Base-by-base conservation (phyloP, 192 early-diverging fungal genomes). In the Coemansia sp. region DNA sequence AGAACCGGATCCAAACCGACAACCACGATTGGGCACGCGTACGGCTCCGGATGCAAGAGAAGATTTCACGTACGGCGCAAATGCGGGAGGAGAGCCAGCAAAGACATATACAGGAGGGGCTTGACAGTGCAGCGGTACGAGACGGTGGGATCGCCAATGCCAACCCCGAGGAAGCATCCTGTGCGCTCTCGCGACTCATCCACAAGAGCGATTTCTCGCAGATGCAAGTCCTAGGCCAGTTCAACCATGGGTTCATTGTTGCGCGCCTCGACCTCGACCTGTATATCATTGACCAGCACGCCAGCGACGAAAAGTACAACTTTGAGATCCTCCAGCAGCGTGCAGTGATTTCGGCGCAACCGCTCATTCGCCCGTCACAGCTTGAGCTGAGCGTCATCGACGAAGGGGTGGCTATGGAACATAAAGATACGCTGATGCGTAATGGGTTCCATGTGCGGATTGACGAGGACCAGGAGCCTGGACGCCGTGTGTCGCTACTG, bases 201-300 rank as follows among this genome's bases (percentile, higher is more conserved):
- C 65, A 73, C 59, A 94, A 97, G 66, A 23, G 52, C 0, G 94
- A 97, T 59, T 99, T 99, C 79, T 42, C 55, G n/a, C 49, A 67
- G 2, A 98, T 99, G 93, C 71, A 84, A 37, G 75, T 99, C 6
- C 40, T 97, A 4, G 97, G 97, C 2, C 97, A 99, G 75, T 99
- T 99, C 84, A 99, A 99, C 69, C 86, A 86, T 49, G 97, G 96
- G 1, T 99, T 99, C 72, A 99, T 99, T 52, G 83, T 99, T 12
- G 86, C 83, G 0, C 70, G 82, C 2, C 77, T 94, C n/a, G 68
- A 81, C 71, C 69, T 74, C 7, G 83, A 83, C 28, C 84, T 99
- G 8, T 97, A 92, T 71, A 94, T 99, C 42, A 87, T 99, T 57
- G 97, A 99, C 77, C 97, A 99, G 66, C 97, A 99, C 74, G 97